These are phyloP conservation scores for Quercus ilex DNA, from an alignment of 306 rosid species.

Conservation along the genomic window DNA sequence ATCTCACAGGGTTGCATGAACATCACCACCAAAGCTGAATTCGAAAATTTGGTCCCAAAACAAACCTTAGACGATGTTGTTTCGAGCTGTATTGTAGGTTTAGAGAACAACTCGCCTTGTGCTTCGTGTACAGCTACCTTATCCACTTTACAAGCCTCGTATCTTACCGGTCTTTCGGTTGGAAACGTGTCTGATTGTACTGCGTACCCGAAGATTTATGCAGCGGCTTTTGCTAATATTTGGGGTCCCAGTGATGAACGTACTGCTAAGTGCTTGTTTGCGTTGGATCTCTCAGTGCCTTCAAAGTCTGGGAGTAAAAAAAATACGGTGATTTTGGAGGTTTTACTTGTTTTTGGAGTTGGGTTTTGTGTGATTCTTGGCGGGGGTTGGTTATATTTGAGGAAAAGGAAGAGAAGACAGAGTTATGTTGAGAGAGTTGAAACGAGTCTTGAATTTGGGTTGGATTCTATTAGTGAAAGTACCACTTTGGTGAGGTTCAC, in stretches of 20 bases:
- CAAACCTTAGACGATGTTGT: conserved; percentile 2
- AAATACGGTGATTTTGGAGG: conserved; percentile 27
- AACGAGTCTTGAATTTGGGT: conserved; percentile 37
- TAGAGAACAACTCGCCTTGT: conserved; percentile 58
- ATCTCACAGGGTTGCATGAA: conserved; percentile 70
- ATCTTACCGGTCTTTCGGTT: conserved; percentile 32
- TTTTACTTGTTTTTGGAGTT: conserved; percentile 30
- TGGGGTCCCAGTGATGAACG: conserved; percentile 49
- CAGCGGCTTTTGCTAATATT: conserved; percentile 56
- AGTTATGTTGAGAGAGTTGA: conserved; percentile 18
- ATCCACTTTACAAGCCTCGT: conserved; percentile 23
- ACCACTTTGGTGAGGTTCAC: conserved; percentile 66
- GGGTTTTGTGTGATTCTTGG: conserved; percentile 16
- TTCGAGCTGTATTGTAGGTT: conserved; percentile 40
- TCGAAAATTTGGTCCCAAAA: conserved; percentile 19
- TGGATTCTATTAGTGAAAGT: conserved; percentile 69
- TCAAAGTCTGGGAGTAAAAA: conserved; percentile 22
- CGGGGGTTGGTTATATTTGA: conserved; percentile 37
- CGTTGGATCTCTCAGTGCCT: conserved; percentile 19
- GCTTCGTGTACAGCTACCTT: conserved; percentile 54
- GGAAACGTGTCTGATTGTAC: conserved; percentile 13
- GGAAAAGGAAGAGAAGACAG: conserved; percentile 5
- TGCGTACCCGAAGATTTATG: conserved; percentile 47
- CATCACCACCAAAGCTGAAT: conserved; percentile 49
- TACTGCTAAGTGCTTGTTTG: conserved; percentile 60